Conservation (phyloP, 1,139 yeast species). For the Yamadazyma mexicana region DNA sequence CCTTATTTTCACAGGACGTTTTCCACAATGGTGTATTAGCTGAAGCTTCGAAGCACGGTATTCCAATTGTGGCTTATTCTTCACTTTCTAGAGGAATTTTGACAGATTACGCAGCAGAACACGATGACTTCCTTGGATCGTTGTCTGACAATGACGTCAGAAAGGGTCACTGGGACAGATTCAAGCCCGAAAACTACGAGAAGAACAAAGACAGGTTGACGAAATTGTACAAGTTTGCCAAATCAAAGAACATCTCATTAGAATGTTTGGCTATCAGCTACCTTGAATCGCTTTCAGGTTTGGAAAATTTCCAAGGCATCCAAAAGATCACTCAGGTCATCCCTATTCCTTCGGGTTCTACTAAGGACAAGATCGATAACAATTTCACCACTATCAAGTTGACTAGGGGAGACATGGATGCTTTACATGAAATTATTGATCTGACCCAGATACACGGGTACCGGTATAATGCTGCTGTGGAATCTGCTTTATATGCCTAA, state of each 20-base stretch:
- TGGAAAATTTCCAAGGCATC: slow-evolving; percentile 23
- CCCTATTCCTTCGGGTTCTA: slow-evolving; percentile 79
- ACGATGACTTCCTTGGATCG: slow-evolving; percentile 18
- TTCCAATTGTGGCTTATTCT: slow-evolving; percentile 74
- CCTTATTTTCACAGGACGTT: slow-evolving; percentile 61
- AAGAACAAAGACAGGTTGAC: slow-evolving; percentile 51
- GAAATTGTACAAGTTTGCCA: slow-evolving; percentile 47
- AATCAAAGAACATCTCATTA: slow-evolving; percentile 36
- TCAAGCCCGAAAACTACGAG: slow-evolving; percentile 53
- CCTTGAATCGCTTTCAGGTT: slow-evolving; percentile 32
- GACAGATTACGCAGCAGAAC: slow-evolving; percentile 55
- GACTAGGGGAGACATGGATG: slow-evolving; percentile 7
- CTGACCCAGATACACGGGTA: slow-evolving; percentile 2
- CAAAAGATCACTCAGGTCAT: slow-evolving; percentile 54
- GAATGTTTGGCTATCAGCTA: slow-evolving; percentile 77
- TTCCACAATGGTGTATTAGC: slow-evolving; percentile 59
- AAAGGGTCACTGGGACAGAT: slow-evolving; percentile 47
- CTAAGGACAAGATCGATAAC: slow-evolving; percentile 55
- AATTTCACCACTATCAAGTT: slow-evolving; percentile 35
- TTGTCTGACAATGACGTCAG: slow-evolving; percentile 44
- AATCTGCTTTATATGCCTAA: too few species aligned
- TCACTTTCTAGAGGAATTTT: slow-evolving; percentile 77
- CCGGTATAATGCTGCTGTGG: slow-evolving; percentile 5
- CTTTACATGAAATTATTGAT: slow-evolving; percentile 7
- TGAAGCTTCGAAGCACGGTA: slow-evolving; percentile 40